Evolutionary conservation across 495 filamentous ascomycete genomes (phyloP), one percentile per base, ranked within the genome.

Genomic region (Xanthoparmelia taractica): DNA sequence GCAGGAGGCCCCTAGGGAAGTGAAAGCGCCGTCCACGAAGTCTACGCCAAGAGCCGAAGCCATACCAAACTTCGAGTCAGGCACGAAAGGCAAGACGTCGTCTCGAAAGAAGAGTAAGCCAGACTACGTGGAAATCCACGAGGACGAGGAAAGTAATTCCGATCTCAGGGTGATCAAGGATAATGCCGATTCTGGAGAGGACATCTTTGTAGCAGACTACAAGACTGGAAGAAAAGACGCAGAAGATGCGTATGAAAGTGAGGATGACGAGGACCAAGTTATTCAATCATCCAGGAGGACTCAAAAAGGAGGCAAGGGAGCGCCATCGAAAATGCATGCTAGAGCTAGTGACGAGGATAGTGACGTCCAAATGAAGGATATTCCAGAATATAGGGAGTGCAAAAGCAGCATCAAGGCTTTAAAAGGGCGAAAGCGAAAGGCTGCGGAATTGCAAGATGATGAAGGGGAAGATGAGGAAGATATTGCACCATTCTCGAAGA

Each of bases 151-250:
- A 29, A 62, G 67, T 61, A 59, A 69, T 52, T 67, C 66, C 64
- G 60, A 52, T 64, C 75, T 36, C 74, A 57, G 80, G 38, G 63
- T 84, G 59, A 82, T 86, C 12, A 77, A 79, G 41, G 87, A 86
- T 58, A 83, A 81, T 59, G 75, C 78, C n/a, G 82, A 88, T 59
- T 87, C 80, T 8, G 84, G 79, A 17, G 88, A 91, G 63, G 88
- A 92, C 67, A 87, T 91, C 20, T 88, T 86, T 69, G 84, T 83
- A 2, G 82, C 83, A 0, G 86, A 87, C 57, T 83, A 81, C n/a
- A 81, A 77, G 66, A 74, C 72, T 61, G 74, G 75, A 54, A 72
- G 72, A 57, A 89, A 85, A 64, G 71, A 66, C 45, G 73, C 81
- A 43, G 87, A 84, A 69, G 87, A 89, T 66, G 85, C 87, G 67